Evolutionary conservation across 1,284 basidiomycete species (phyloP).

Genomic region (Gomphus bonarii): DNA sequence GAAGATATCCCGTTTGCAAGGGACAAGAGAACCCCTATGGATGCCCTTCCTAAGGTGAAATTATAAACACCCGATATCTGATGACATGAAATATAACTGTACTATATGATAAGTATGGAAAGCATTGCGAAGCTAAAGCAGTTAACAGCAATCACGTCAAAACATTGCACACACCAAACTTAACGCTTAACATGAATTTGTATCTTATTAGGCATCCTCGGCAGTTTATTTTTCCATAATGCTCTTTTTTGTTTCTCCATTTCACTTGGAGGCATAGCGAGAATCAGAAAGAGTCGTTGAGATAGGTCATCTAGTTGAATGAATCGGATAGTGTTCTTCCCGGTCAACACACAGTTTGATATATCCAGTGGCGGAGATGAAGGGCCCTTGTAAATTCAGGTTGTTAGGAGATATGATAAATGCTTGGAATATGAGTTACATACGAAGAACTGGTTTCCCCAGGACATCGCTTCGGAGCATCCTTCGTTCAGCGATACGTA

Average conservation of each 20-base stretch:
- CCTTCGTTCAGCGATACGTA: slow-evolving; percentile 3
- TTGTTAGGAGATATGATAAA: background rate
- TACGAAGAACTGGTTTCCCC: slow-evolving; percentile 4
- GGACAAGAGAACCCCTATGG: no score
- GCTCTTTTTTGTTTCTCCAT: background rate
- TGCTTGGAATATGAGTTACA: background rate
- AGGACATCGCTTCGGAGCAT: background rate
- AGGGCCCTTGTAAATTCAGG: background rate
- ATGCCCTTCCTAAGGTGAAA: no score
- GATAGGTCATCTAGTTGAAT: slow-evolving; percentile 4
- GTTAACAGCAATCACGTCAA: background rate
- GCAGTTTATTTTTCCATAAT: background rate
- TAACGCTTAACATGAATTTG: background rate
- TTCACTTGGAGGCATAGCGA: slow-evolving; percentile 1
- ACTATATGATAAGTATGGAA: background rate
- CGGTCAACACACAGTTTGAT: background rate
- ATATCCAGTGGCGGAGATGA: slow-evolving; percentile 3
- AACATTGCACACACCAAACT: background rate
- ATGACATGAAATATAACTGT: no score
- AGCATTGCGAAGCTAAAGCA: background rate
- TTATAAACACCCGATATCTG: no score
- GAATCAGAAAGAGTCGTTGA: background rate
- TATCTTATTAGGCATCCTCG: background rate
- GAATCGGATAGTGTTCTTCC: slow-evolving; percentile 3
- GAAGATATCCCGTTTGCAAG: no score